phyloP scores from a whole-genome alignment of 164 flowering plant species.

The Euptelea pleiosperma region DNA sequence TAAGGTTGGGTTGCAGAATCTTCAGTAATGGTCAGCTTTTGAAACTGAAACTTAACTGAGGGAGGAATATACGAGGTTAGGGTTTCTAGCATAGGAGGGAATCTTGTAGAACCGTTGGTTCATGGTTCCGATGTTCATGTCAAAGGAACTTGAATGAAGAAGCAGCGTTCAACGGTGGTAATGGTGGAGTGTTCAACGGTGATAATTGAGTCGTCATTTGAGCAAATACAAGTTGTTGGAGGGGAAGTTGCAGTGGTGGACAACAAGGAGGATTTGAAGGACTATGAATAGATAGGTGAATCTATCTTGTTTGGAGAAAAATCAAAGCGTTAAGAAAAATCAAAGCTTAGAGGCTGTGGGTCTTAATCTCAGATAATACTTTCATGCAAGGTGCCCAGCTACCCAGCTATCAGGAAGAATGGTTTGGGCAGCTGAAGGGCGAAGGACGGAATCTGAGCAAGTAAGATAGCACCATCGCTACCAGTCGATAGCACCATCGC shows the following conservation, averaged over 20 bases:
- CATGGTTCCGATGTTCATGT: not conserved
- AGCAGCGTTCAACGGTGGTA: not conserved
- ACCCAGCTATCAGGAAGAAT: no score
- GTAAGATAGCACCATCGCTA: no score
- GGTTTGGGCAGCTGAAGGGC: no score
- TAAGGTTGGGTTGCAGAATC: conserved; percentile 5
- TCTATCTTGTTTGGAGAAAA: conserved; percentile 4
- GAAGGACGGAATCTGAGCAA: no score
- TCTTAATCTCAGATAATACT: no score
- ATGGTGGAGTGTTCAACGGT: not conserved
- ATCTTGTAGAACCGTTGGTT: not conserved
- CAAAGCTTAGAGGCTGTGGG: not conserved
- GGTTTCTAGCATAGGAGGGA: not conserved
- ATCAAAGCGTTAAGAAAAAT: no score
- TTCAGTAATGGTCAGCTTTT: not conserved
- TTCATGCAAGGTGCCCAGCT: no score
- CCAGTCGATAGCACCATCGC: no score
- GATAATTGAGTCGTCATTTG: not conserved
- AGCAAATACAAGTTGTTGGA: conserved; percentile 4
- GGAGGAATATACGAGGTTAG: conserved; percentile 5
- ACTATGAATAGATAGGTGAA: not conserved
- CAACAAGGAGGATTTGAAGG: not conserved
- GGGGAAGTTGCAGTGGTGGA: conserved; percentile 9
- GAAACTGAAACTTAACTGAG: conserved; percentile 13
- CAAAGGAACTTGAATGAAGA: not conserved